Evolutionary conservation across 2,329 filamentous ascomycete genomes (phyloP).

Genomic region (Cytospora schulzeri): DNA sequence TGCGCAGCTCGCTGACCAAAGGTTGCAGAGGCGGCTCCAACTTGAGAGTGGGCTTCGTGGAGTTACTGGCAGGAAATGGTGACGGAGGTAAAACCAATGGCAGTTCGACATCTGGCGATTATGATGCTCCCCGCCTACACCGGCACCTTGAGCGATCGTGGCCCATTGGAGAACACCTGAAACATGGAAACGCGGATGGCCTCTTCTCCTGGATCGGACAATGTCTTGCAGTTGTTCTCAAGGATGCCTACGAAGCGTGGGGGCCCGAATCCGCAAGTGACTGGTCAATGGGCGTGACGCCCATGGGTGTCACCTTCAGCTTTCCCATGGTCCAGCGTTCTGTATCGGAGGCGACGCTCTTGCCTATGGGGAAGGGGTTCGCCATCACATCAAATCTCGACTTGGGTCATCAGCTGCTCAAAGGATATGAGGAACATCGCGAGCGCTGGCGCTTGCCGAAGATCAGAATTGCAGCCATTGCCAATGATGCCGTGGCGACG

Average conservation of each 20-base stretch:
- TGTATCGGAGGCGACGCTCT: constrained; percentile 66
- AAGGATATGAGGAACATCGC: constrained; percentile 59
- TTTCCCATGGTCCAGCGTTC: constrained; percentile 69
- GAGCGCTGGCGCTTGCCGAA: constrained; percentile 54
- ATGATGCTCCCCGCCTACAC: constrained; percentile 41
- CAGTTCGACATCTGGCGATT: neutral
- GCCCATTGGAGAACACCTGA: constrained; percentile 73
- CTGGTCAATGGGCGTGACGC: constrained; percentile 66
- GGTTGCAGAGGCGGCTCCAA: constrained; percentile 65
- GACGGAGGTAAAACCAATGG: neutral
- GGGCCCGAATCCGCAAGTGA: constrained; percentile 45
- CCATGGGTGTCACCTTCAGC: constrained; percentile 70
- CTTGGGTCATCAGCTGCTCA: constrained; percentile 59
- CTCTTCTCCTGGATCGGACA: constrained; percentile 81
- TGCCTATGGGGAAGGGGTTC: constrained; percentile 69
- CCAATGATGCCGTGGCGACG: constrained; percentile 81
- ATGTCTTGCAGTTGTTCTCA: constrained; percentile 74
- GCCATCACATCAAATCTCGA: constrained; percentile 59
- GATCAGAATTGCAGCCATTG: constrained; percentile 73
- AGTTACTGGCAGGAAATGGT: constrained; percentile 50
- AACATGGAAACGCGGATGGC: constrained; percentile 72
- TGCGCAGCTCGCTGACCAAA: constrained; percentile 25
- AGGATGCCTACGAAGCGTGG: constrained; percentile 52
- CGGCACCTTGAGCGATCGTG: constrained; percentile 70
- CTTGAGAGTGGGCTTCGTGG: constrained; percentile 67